These are phyloP conservation scores for Salix udensis DNA, from an alignment of 345 rosid species.

Conservation along the genomic window DNA sequence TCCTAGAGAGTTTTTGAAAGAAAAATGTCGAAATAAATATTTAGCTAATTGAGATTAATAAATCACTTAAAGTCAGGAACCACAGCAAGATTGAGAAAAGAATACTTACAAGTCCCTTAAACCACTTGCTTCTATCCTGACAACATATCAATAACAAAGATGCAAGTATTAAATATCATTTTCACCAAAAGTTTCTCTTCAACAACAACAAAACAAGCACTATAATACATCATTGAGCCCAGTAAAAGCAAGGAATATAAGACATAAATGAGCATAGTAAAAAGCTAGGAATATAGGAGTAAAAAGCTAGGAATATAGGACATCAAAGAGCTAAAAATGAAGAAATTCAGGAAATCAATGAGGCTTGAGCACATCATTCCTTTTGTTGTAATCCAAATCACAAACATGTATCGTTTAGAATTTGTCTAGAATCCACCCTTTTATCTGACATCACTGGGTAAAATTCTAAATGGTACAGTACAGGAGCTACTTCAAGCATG, in stretches of 20 bases:
- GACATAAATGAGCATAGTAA: no score
- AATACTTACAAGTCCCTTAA: constrained; percentile 61
- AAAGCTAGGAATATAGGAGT: neutral
- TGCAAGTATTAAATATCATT: constrained; percentile 7
- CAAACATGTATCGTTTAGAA: neutral
- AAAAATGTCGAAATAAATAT: neutral
- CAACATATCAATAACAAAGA: constrained; percentile 25
- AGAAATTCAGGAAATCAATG: neutral
- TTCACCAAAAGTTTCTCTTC: constrained; percentile 5
- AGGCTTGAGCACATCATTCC: neutral
- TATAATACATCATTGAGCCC: neutral
- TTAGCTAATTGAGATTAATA: neutral
- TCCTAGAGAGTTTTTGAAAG: neutral
- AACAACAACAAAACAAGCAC: constrained; percentile 2
- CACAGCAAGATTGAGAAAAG: neutral
- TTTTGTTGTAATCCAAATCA: neutral
- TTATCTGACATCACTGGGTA: neutral
- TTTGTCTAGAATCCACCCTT: neutral
- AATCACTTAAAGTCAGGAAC: neutral
- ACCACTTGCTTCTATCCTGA: constrained; percentile 85
- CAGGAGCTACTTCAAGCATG: no score
- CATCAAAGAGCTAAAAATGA: neutral
- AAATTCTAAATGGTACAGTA: neutral
- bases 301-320: neutral
- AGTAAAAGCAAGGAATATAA: neutral